These are phyloP conservation scores for Ophiostoma piceae DNA, from an alignment of 2,329 filamentous ascomycete genomes.

Conservation along the genomic window DNA sequence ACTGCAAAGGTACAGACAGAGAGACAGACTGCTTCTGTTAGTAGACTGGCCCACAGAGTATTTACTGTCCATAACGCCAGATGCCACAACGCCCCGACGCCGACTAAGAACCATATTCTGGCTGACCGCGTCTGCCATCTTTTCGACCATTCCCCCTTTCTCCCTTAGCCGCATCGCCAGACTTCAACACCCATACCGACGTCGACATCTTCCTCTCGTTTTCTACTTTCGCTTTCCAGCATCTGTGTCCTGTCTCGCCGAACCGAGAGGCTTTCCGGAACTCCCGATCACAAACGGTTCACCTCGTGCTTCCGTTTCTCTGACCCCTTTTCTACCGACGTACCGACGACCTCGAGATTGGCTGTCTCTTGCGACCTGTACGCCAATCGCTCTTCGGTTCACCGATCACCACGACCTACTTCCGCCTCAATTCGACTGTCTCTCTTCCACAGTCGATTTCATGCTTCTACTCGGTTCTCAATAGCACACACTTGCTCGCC, in stretches of 20 bases:
- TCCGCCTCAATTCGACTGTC: background rate
- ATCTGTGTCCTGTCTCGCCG: conserved; percentile 13
- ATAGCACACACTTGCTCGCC: background rate
- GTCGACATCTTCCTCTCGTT: conserved; percentile 16
- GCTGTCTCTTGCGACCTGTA: conserved; percentile 2
- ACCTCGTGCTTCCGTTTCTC: background rate
- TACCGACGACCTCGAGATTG: conserved; percentile 9
- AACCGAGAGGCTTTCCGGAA: conserved; percentile 13
- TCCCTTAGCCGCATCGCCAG: background rate
- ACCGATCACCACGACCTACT: background rate
- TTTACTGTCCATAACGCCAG: conserved; percentile 1
- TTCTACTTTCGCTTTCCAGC: conserved; percentile 11
- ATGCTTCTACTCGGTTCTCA: background rate
- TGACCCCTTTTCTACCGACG: background rate
- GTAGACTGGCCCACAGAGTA: background rate
- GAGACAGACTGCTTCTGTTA: background rate
- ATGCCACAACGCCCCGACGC: conserved; percentile 15
- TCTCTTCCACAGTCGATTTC: background rate
- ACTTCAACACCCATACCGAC: conserved; percentile 18
- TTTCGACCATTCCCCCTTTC: conserved; percentile 17
- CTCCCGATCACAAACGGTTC: conserved; percentile 3
- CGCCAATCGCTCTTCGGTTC: background rate
- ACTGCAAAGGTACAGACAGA: no score
- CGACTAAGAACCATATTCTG: conserved; percentile 12
- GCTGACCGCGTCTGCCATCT: conserved; percentile 20